phyloP scores from a whole-genome alignment of 345 rosid genomes.

The Adansonia digitata region DNA sequence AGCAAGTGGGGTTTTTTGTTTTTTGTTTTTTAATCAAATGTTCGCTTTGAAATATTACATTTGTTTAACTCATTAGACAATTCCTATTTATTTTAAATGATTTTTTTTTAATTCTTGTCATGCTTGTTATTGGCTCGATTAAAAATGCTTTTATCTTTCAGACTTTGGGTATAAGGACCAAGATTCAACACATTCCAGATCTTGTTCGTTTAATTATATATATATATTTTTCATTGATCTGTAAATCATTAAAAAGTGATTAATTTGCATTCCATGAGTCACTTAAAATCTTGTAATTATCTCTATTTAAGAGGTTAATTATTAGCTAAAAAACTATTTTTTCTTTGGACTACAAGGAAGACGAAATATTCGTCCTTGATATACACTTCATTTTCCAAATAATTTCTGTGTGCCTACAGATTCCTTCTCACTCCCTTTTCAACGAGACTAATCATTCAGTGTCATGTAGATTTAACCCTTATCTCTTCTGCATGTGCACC shows the following conservation, averaged over 20 bases:
- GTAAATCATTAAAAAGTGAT: neutral
- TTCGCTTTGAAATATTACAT: neutral
- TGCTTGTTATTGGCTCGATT: constrained; percentile 1
- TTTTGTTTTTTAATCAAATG: neutral
- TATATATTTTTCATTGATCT: neutral
- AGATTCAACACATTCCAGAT: neutral
- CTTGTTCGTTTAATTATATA: neutral
- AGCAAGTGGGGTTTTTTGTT: neutral
- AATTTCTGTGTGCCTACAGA: neutral
- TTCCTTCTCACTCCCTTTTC: neutral
- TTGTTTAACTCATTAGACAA: neutral
- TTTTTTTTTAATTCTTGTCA: neutral
- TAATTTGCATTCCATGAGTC: neutral
- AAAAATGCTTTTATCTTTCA: too few species aligned
- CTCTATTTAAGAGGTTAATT: neutral
- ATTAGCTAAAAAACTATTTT: neutral
- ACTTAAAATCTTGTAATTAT: neutral
- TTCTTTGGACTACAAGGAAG: neutral
- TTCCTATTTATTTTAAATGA: neutral
- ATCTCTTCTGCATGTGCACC: constrained; percentile 6
- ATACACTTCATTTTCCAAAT: neutral
- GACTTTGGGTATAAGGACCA: too few species aligned
- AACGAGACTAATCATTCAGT: neutral
- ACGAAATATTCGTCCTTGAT: neutral
- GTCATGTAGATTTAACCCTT: neutral